Conservation (phyloP, 139 green algal genomes). For the Chlamydomonas incerta region DNA sequence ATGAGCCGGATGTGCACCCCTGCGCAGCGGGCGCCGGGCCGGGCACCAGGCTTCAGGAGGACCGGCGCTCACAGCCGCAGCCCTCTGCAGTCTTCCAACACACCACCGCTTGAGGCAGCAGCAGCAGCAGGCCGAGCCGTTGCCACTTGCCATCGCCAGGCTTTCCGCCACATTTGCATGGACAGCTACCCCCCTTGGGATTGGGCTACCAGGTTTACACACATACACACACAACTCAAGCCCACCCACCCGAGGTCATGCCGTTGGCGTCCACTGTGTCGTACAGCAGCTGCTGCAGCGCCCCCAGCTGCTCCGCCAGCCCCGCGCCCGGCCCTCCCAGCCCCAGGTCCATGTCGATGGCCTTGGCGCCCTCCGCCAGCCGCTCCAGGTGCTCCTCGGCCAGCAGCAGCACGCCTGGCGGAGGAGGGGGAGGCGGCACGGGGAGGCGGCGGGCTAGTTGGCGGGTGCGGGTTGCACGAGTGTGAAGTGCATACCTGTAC, state of each 20-base stretch:
- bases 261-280: constrained; percentile 72
- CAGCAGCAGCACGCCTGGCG: constrained; percentile 61
- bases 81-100: no score
- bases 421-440: neutral
- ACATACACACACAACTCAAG: no score
- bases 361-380: constrained; percentile 77
- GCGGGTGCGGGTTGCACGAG: no score
- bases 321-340: constrained; percentile 20
- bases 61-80: no score
- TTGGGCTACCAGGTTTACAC: no score
- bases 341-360: constrained; percentile 78
- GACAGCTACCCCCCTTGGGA: no score
- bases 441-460: neutral
- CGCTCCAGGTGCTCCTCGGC: constrained; percentile 71
- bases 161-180: no score
- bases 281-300: constrained; percentile 72
- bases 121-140: no score
- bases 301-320: neutral
- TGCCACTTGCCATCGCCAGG: no score
- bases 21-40: neutral
- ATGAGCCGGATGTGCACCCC: constrained; percentile 84
- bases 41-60: no score
- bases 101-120: no score
- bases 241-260: constrained; percentile 59
- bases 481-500: no score